Percentiles rank a stretch among this genome's conserved stretches.
Evolutionary conservation across 345 rosid genomes (phyloP).

Genomic region (Camelina neglecta): DNA sequence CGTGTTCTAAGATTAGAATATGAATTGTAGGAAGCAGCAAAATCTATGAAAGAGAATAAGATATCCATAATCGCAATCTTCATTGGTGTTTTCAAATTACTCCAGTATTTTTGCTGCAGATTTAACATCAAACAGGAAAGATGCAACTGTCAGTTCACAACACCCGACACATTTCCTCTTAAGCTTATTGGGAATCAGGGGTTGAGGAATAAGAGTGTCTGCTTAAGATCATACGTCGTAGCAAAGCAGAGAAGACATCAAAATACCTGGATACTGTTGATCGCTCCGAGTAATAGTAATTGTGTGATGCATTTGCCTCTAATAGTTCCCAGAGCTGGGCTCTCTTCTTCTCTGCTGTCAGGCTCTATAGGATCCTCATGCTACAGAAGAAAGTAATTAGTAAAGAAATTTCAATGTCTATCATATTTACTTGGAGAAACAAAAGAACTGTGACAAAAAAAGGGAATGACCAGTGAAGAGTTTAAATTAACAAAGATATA

Average conservation of each 20-base stretch:
- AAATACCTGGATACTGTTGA: constrained; percentile 83
- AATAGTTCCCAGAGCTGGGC: constrained; percentile 69
- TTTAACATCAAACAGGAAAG: constrained; percentile 30
- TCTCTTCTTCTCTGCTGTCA: constrained; percentile 70
- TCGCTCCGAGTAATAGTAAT: constrained; percentile 78
- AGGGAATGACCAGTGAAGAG: not conserved
- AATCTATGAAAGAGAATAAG: constrained; percentile 80
- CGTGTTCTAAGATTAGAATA: constrained; percentile 79
- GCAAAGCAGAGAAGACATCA: constrained; percentile 10
- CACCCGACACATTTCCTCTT: constrained; percentile 8
- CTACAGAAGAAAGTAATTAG: constrained; percentile 47
- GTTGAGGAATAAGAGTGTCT: constrained; percentile 4
- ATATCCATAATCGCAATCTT: constrained; percentile 89
- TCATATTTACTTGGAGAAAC: constrained; percentile 11
- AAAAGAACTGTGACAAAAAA: not conserved
- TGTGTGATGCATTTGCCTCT: constrained; percentile 96
- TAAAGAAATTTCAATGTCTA: constrained; percentile 4
- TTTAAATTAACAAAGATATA: not conserved
- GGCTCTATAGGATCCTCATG: constrained; percentile 62
- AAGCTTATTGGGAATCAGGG: not conserved
- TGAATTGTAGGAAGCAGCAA: constrained; percentile 92
- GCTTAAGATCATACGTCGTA: constrained; percentile 7
- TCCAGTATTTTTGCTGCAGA: constrained; percentile 91
- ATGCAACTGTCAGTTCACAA: constrained; percentile 26
- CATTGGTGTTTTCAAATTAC: constrained; percentile 71